These are phyloP conservation scores for Diaporthe velutina DNA, from an alignment of 2,329 filamentous ascomycete genomes.

Conservation along the genomic window DNA sequence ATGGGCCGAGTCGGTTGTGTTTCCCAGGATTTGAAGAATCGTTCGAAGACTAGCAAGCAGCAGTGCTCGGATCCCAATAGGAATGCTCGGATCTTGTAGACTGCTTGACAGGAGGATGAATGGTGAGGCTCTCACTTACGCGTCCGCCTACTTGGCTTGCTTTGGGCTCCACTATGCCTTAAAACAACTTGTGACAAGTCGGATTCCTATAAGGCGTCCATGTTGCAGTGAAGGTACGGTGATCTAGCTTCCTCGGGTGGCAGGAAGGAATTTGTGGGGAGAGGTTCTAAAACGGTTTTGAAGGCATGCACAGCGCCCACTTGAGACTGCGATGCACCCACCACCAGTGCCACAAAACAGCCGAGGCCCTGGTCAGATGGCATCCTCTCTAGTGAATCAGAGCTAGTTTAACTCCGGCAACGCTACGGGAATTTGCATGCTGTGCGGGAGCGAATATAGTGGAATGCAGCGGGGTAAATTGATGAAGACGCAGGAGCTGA, in stretches of 20 bases:
- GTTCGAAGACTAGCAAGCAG: not conserved
- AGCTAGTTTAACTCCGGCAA: not conserved
- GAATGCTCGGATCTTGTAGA: not conserved
- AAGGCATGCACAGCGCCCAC: constrained; percentile 25
- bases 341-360: not conserved
- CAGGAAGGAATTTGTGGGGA: constrained; percentile 12
- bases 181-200: not conserved
- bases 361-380: not conserved
- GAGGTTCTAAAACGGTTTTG: not conserved
- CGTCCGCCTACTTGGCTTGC: not conserved
- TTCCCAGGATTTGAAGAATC: no score
- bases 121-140: not conserved
- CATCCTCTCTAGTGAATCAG: not conserved
- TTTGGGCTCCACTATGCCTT: not conserved
- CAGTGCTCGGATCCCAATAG: not conserved
- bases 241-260: not conserved
- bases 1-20: not conserved
- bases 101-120: not conserved
- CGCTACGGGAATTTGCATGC: not conserved
- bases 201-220: not conserved
- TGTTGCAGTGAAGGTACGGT: not conserved
- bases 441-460: not conserved
- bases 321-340: not conserved
- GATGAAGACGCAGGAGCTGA: not conserved
- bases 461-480: not conserved